A percentile compares a stretch with the other conserved stretches of the same genome.
Conservation (phyloP, 164 flowering plant genomes). For the Kingdonia uniflora region DNA sequence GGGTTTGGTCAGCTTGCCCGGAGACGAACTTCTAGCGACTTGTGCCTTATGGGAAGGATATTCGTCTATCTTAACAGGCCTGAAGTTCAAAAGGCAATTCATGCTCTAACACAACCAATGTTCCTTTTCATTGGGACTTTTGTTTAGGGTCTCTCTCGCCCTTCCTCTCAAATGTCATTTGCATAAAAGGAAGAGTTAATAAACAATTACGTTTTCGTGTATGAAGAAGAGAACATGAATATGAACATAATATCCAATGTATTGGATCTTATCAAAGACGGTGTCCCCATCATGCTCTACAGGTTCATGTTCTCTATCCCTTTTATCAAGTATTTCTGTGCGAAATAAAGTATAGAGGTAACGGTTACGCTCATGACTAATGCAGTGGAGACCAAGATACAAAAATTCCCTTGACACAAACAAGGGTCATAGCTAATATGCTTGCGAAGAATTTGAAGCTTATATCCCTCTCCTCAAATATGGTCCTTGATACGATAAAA, state of each 20-base stretch:
- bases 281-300: conserved; percentile 2
- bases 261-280: background rate
- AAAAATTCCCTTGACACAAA: conserved; percentile 4
- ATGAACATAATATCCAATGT: background rate
- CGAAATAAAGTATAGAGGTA: no score
- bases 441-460: background rate
- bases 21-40: background rate
- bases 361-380: no score
- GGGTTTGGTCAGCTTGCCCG: background rate
- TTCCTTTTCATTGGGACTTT: background rate
- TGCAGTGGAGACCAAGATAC: conserved; percentile 3
- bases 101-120: background rate
- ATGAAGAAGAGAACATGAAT: conserved; percentile 1
- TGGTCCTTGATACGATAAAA: conserved; percentile 1
- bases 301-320: background rate
- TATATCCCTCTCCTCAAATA: background rate
- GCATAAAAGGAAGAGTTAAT: background rate
- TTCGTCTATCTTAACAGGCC: background rate
- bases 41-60: background rate
- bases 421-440: conserved; percentile 1
- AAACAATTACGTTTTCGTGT: background rate
- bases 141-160: background rate
- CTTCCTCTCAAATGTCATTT: background rate
- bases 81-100: conserved; percentile 2
- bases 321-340: no score